Evolutionary conservation across 352 stramenopile species (phyloP).

Genomic region (Pythium myriotylum): DNA sequence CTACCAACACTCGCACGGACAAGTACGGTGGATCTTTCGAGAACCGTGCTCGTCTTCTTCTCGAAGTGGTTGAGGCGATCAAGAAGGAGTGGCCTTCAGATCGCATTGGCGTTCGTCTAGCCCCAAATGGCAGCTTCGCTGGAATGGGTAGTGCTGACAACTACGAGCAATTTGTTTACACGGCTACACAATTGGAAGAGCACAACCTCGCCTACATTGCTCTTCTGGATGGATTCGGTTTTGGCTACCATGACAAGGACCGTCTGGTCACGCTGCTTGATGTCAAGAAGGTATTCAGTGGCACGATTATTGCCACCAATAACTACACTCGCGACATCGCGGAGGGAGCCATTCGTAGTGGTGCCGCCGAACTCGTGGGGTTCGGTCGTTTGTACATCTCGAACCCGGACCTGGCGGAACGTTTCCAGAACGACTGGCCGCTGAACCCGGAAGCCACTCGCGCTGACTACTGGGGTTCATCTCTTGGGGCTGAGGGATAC

Average conservation of each 20-base stretch:
- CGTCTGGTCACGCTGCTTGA: slow-evolving; percentile 32
- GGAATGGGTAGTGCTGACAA: slow-evolving; percentile 52
- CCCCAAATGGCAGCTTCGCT: slow-evolving; percentile 38
- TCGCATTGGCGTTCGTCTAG: slow-evolving; percentile 18
- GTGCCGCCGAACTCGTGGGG: slow-evolving; percentile 28
- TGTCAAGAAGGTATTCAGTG: slow-evolving; percentile 34
- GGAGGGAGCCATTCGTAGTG: slow-evolving; percentile 25
- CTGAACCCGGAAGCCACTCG: slow-evolving; percentile 28
- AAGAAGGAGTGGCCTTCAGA: slow-evolving; percentile 5
- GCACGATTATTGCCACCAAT: slow-evolving; percentile 46
- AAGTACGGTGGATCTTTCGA: slow-evolving; percentile 70
- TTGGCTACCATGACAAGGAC: slow-evolving; percentile 46
- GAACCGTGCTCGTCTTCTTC: slow-evolving; percentile 62
- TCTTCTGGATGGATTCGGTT: slow-evolving; percentile 52
- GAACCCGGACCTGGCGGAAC: slow-evolving; percentile 40
- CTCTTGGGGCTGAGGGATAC: slow-evolving; percentile 5
- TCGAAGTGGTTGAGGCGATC: slow-evolving; percentile 51
- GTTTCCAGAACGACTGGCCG: slow-evolving; percentile 29
- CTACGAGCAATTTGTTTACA: slow-evolving; percentile 36
- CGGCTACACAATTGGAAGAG: slow-evolving; percentile 34
- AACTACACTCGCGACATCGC: slow-evolving; percentile 33
- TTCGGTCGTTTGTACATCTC: slow-evolving; percentile 45
- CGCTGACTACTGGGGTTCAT: slow-evolving; percentile 1
- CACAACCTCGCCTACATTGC: slow-evolving; percentile 47
- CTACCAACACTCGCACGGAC: slow-evolving; percentile 69